Conservation (phyloP, 1,284 basidiomycete species). For the Retiboletus fuscus region DNA sequence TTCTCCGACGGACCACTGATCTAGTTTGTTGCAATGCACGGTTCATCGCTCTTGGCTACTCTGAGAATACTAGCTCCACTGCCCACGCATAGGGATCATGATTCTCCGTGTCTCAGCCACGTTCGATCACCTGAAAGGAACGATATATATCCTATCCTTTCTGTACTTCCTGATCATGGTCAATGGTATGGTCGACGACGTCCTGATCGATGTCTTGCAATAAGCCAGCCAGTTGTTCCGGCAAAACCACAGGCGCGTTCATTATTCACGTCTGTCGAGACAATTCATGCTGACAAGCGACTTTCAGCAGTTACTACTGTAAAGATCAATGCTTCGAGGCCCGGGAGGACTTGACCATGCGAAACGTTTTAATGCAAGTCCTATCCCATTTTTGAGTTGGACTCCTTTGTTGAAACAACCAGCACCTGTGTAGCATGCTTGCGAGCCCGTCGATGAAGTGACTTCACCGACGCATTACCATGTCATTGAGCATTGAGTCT, state of each 20-base stretch:
- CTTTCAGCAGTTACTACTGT: constrained; percentile 25
- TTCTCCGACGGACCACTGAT: constrained; percentile 3
- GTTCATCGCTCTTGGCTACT: constrained; percentile 4
- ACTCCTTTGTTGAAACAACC: neutral
- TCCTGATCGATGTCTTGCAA: neutral
- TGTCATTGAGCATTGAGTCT: too few relatives aligned
- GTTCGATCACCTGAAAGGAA: constrained; percentile 18
- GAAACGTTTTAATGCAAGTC: constrained; percentile 28
- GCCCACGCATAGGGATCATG: constrained; percentile 23
- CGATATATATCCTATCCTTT: constrained; percentile 7
- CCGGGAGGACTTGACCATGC: constrained; percentile 28
- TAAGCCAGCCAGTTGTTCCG: constrained; percentile 1
- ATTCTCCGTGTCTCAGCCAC: constrained; percentile 28
- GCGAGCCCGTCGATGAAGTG: constrained; percentile 16
- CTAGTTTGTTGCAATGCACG: constrained; percentile 13
- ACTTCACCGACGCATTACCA: constrained; percentile 5
- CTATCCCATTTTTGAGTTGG: neutral
- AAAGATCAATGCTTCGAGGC: constrained; percentile 28
- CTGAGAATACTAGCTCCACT: too few relatives aligned
- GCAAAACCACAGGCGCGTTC: constrained; percentile 28
- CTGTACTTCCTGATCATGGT: constrained; percentile 12
- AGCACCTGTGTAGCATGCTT: constrained; percentile 20
- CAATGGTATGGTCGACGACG: neutral
- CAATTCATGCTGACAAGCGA: neutral
- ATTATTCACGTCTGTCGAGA: neutral